phyloP scores from a whole-genome alignment of 1,284 basidiomycete species.

The Rhodotorula sp. region DNA sequence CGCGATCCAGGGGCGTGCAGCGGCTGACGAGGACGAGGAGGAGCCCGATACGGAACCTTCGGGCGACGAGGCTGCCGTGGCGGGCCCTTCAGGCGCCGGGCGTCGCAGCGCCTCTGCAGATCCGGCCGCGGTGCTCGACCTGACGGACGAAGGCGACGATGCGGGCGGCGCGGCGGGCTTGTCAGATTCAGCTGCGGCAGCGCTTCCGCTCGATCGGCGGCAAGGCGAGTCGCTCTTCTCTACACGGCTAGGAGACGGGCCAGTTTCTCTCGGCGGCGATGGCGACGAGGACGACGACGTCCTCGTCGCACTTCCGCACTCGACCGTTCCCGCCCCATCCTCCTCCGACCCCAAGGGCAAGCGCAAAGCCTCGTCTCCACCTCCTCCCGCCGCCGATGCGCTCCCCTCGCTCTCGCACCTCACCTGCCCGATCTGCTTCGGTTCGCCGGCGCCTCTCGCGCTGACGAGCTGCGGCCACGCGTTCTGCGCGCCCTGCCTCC shows the following conservation, averaged over 20 bases:
- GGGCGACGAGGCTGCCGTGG: background rate
- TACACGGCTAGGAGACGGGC: too few species aligned
- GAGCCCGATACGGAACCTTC: conserved; percentile 12
- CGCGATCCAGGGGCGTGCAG: background rate
- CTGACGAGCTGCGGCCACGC: conserved; percentile 44
- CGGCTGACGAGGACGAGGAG: background rate
- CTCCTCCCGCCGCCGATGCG: background rate
- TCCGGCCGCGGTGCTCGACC: conserved; percentile 1
- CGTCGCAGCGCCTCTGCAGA: background rate
- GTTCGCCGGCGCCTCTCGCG: conserved; percentile 42
- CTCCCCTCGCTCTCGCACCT: conserved; percentile 29
- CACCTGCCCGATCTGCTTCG: conserved; percentile 44
- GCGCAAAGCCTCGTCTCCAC: background rate
- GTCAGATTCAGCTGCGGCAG: background rate
- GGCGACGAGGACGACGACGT: background rate
- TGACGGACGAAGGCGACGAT: conserved; percentile 23
- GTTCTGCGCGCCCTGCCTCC: conserved; percentile 41
- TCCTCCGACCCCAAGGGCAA: conserved; percentile 8
- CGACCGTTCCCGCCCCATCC: background rate
- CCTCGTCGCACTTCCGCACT: background rate
- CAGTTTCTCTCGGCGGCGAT: background rate
- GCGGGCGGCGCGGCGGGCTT: background rate
- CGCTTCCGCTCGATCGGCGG: background rate
- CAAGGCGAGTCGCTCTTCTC: background rate
- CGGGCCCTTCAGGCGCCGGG: background rate